phyloP scores from a whole-genome alignment of 2,329 filamentous ascomycete genomes.

The Magnaporthiopsis poae region DNA sequence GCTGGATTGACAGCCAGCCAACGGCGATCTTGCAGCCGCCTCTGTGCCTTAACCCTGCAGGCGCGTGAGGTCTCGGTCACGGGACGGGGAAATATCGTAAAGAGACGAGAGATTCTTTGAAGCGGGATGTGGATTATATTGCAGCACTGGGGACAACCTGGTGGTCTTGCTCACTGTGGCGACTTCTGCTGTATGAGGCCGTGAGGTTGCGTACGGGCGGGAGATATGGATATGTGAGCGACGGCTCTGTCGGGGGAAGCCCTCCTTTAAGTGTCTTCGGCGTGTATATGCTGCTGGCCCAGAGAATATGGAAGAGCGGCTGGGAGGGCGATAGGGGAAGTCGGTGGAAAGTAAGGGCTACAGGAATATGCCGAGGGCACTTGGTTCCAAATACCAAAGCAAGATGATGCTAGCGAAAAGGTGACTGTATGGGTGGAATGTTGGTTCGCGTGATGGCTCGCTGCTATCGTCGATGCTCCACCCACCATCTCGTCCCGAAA shows the following conservation, averaged over 20 bases:
- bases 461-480: background rate
- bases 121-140: background rate
- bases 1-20: background rate
- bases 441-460: no score
- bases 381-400: background rate
- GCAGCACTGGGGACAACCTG: background rate
- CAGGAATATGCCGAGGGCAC: background rate
- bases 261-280: background rate
- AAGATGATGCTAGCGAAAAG: background rate
- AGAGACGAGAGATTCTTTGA: background rate
- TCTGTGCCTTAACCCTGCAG: background rate
- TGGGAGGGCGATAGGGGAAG: background rate
- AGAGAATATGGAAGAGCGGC: background rate
- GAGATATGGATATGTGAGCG: background rate
- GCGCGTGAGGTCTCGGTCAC: background rate
- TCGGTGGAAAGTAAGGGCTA: background rate
- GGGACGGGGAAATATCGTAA: background rate
- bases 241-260: no score
- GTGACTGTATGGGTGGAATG: background rate
- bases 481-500: background rate
- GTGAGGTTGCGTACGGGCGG: no score
- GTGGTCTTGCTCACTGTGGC: background rate
- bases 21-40: background rate
- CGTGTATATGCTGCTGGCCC: background rate
- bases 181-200: background rate